These are phyloP conservation scores for Taiwanofungus camphoratus DNA, from an alignment of 1,284 basidiomycete species.

Conservation along the genomic window DNA sequence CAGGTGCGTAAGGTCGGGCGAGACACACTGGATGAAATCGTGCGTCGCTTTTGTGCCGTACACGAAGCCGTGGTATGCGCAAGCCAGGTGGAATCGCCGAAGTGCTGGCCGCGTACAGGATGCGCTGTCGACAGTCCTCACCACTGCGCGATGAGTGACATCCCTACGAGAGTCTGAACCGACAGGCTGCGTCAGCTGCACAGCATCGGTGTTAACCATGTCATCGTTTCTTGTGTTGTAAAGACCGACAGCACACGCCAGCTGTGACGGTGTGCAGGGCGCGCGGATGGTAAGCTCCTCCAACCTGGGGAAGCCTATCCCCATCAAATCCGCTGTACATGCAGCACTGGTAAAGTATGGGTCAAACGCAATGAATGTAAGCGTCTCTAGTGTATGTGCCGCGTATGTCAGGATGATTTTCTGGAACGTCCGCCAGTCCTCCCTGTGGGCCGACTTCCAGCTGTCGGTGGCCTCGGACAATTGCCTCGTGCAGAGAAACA, in stretches of 20 bases:
- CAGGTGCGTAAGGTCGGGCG: slow-evolving; percentile 22
- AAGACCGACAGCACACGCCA: slow-evolving; percentile 24
- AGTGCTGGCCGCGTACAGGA: slow-evolving; percentile 12
- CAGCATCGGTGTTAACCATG: slow-evolving; percentile 2
- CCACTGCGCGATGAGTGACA: no score
- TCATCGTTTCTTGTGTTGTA: no score
- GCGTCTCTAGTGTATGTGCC: slow-evolving; percentile 22
- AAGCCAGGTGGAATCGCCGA: slow-evolving; percentile 23
- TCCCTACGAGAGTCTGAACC: not conserved
- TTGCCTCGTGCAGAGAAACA: slow-evolving; percentile 4
- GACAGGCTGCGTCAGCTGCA: not conserved
- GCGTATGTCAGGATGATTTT: slow-evolving; percentile 21
- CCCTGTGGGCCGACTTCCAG: not conserved
- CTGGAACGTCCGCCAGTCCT: slow-evolving; percentile 9
- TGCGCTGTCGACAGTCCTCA: not conserved
- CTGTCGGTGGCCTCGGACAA: not conserved
- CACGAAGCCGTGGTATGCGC: slow-evolving; percentile 18
- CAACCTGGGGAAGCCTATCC: slow-evolving; percentile 17
- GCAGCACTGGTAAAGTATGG: slow-evolving; percentile 16
- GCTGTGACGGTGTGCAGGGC: slow-evolving; percentile 18
- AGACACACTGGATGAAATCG: slow-evolving; percentile 18
- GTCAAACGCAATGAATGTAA: slow-evolving; percentile 23
- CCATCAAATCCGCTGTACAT: slow-evolving; percentile 17
- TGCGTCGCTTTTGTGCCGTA: slow-evolving; percentile 16
- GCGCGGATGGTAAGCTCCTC: slow-evolving; percentile 24